A percentile compares a stretch with the other conserved stretches of the same genome.
phyloP scores from a whole-genome alignment of 768 basidiomycete species.

The Cystobasidium tubakii region DNA sequence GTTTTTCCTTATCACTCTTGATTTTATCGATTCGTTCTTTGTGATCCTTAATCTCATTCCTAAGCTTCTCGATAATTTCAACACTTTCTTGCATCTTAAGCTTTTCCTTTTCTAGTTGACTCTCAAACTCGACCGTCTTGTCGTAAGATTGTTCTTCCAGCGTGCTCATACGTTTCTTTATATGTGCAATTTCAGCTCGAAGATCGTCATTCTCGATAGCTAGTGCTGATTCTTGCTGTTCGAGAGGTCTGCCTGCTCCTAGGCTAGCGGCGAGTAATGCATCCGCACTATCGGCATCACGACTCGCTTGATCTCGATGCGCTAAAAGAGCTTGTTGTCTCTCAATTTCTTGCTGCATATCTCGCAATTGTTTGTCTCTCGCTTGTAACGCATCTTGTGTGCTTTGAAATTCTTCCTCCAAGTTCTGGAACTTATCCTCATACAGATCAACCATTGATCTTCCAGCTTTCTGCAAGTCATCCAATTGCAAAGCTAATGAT shows the following conservation, averaged over 20 bases:
- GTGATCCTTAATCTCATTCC: slow-evolving; percentile 64
- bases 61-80: slow-evolving; percentile 58
- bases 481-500: slow-evolving; percentile 67
- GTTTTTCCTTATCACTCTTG: slow-evolving; percentile 2
- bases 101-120: slow-evolving; percentile 54
- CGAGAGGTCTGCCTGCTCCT: slow-evolving; percentile 49
- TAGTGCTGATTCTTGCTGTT: slow-evolving; percentile 57
- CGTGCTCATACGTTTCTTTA: slow-evolving; percentile 66
- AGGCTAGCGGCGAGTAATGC: slow-evolving; percentile 22
- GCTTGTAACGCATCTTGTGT: slow-evolving; percentile 33
- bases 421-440: slow-evolving; percentile 70
- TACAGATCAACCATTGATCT: slow-evolving; percentile 92
- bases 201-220: slow-evolving; percentile 93
- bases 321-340: slow-evolving; percentile 11
- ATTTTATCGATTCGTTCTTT: slow-evolving; percentile 59
- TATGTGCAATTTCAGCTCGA: slow-evolving; percentile 78
- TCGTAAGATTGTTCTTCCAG: slow-evolving; percentile 86
- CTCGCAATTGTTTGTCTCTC: not conserved
- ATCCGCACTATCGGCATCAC: not conserved
- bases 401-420: slow-evolving; percentile 4
- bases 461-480: slow-evolving; percentile 79
- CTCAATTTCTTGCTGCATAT: slow-evolving; percentile 1
- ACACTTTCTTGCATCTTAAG: slow-evolving; percentile 43
- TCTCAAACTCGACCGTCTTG: slow-evolving; percentile 58
- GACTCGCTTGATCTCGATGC: slow-evolving; percentile 1